phyloP scores from a whole-genome alignment of 345 rosid genomes.

The Boechera retrofracta region DNA sequence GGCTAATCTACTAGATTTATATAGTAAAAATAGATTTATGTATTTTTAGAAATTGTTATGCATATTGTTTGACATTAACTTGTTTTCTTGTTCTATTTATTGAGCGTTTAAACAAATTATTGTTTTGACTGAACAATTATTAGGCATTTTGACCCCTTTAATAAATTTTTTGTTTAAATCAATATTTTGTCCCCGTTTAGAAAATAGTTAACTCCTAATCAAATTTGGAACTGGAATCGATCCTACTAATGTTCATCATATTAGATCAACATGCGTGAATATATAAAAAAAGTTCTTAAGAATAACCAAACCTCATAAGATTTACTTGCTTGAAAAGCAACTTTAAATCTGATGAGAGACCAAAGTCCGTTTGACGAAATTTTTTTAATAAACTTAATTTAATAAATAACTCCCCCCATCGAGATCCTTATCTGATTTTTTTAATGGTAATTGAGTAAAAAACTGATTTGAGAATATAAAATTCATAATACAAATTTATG shows the following conservation, averaged over 20 bases:
- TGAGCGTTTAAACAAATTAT: background rate
- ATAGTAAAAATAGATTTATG: background rate
- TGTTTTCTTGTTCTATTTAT: background rate
- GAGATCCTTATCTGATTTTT: too few relatives aligned
- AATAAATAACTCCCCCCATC: too few relatives aligned
- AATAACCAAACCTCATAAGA: too few relatives aligned
- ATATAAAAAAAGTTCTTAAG: too few relatives aligned
- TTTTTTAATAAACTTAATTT: too few relatives aligned
- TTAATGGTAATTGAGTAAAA: too few relatives aligned
- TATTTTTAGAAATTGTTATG: background rate
- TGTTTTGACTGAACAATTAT: background rate
- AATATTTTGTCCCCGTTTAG: background rate
- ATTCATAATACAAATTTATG: too few relatives aligned
- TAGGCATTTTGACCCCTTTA: background rate
- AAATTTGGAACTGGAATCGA: background rate
- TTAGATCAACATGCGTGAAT: too few relatives aligned
- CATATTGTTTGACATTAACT: background rate
- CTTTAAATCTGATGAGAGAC: too few relatives aligned
- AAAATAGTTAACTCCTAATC: background rate
- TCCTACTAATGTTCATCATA: background rate
- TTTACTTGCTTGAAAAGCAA: too few relatives aligned
- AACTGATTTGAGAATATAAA: too few relatives aligned
- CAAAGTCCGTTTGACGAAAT: too few relatives aligned
- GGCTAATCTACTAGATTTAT: conserved; percentile 6
- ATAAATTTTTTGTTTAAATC: background rate